Evolutionary conservation across 1,139 yeast species (phyloP).

Genomic region (Yamadazyma triangularis): DNA sequence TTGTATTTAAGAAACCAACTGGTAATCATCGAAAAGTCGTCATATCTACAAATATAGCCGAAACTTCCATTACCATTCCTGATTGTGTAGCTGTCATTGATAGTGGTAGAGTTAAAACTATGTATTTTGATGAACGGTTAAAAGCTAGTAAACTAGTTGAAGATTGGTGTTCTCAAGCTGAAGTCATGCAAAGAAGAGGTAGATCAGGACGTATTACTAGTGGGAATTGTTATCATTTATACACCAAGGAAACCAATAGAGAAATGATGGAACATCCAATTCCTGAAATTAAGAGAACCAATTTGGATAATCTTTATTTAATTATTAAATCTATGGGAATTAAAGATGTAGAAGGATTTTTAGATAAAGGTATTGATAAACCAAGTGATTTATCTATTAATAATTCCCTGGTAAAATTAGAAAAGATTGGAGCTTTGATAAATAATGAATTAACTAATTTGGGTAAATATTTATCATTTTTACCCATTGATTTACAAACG

Average conservation of each 20-base stretch:
- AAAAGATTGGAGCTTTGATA: constrained; percentile 67
- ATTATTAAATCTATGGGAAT: constrained; percentile 89
- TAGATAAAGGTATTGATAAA: constrained; percentile 76
- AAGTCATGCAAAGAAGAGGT: constrained; percentile 90
- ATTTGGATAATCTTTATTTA: constrained; percentile 76
- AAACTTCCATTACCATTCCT: constrained; percentile 86
- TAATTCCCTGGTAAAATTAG: constrained; percentile 58
- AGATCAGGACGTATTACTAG: constrained; percentile 95
- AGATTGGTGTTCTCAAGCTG: constrained; percentile 87
- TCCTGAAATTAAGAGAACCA: constrained; percentile 84
- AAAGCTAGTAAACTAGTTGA: constrained; percentile 74
- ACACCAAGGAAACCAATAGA: constrained; percentile 56
- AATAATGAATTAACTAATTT: constrained; percentile 61
- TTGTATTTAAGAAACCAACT: constrained; percentile 56
- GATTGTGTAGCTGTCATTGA: constrained; percentile 93
- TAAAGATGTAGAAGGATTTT: constrained; percentile 60
- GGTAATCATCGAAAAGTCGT: constrained; percentile 65
- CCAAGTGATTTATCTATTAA: constrained; percentile 59
- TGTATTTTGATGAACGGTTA: constrained; percentile 61
- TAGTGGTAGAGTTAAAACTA: constrained; percentile 77
- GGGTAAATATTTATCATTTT: constrained; percentile 74
- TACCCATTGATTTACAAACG: constrained; percentile 83
- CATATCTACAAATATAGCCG: constrained; percentile 88
- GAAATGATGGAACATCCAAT: constrained; percentile 68
- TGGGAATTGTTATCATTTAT: constrained; percentile 81